Conservation (phyloP, 352 stramenopile genomes). For the Pythium volutum region DNA sequence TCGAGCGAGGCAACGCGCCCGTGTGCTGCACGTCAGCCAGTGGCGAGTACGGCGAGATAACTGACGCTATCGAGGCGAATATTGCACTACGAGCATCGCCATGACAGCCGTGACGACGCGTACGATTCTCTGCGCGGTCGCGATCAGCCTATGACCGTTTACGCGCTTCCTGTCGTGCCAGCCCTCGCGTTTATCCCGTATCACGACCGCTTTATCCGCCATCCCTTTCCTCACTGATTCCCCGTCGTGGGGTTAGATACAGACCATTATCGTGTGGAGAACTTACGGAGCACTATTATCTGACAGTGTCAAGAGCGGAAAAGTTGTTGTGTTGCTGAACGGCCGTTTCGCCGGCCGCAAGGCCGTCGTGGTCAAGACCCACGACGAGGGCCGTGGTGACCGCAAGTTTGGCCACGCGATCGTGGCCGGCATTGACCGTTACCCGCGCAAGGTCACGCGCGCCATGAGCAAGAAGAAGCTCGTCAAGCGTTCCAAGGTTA, state of each 20-base stretch:
- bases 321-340: conserved; percentile 99
- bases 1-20: no score
- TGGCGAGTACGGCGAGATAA: no score
- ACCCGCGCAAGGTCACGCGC: conserved; percentile 97
- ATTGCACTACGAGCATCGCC: background rate
- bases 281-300: conserved; percentile 13
- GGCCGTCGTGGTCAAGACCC: conserved; percentile 98
- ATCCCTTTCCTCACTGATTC: background rate
- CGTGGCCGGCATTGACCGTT: conserved; percentile 94
- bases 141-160: no score
- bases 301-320: conserved; percentile 95
- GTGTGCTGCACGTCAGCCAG: no score
- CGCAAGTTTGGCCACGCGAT: conserved; percentile 98
- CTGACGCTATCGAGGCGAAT: no score
- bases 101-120: background rate
- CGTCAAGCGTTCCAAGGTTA: conserved; percentile 97
- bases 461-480: conserved; percentile 97
- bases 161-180: no score
- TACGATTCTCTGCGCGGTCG: no score
- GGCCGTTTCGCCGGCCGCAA: conserved; percentile 99
- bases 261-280: background rate
- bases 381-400: conserved; percentile 95
- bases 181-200: no score
- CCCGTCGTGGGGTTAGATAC: no score
- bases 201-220: background rate